Percentiles rank a stretch among this genome's conserved stretches.
These are phyloP conservation scores for Pilaira anomala DNA, from an alignment of 192 early-diverging fungal species.

Conservation along the genomic window DNA sequence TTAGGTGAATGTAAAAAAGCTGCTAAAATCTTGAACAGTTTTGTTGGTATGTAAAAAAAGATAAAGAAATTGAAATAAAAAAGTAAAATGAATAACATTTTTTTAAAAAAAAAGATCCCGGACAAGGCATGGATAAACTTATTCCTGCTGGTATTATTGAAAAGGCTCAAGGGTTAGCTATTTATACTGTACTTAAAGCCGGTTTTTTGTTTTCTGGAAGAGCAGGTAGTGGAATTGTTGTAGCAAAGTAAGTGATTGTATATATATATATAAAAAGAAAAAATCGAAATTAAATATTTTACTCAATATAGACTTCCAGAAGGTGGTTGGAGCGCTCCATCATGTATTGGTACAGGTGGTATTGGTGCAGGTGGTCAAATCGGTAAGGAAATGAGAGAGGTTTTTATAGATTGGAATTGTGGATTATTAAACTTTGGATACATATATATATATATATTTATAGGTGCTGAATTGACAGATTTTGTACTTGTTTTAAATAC, in stretches of 20 bases:
- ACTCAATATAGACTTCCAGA: constrained; percentile 5
- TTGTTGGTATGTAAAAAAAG: constrained; percentile 23
- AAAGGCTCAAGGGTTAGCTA: constrained; percentile 88
- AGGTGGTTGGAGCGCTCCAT: constrained; percentile 73
- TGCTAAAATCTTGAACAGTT: constrained; percentile 28
- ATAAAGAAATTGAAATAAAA: not conserved
- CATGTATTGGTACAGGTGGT: constrained; percentile 74
- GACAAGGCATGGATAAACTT: constrained; percentile 59
- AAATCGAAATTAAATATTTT: not conserved
- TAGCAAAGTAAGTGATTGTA: constrained; percentile 59
- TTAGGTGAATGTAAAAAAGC: constrained; percentile 34
- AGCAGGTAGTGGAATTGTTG: constrained; percentile 84
- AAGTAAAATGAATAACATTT: not conserved
- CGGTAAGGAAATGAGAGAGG: constrained; percentile 23
- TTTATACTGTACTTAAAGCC: constrained; percentile 91
- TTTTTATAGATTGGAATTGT: not conserved
- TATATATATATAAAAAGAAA: not conserved
- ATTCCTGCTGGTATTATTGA: constrained; percentile 62
- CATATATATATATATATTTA: not conserved
- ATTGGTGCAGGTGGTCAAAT: constrained; percentile 86
- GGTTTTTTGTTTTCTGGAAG: constrained; percentile 92
- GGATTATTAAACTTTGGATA: not conserved
- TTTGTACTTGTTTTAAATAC: constrained; percentile 92
- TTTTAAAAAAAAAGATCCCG: constrained; percentile 27
- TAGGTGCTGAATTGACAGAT: constrained; percentile 87